These are phyloP conservation scores for Chaetomium cochliodes DNA, from an alignment of 495 filamentous ascomycete species.

Conservation along the genomic window DNA sequence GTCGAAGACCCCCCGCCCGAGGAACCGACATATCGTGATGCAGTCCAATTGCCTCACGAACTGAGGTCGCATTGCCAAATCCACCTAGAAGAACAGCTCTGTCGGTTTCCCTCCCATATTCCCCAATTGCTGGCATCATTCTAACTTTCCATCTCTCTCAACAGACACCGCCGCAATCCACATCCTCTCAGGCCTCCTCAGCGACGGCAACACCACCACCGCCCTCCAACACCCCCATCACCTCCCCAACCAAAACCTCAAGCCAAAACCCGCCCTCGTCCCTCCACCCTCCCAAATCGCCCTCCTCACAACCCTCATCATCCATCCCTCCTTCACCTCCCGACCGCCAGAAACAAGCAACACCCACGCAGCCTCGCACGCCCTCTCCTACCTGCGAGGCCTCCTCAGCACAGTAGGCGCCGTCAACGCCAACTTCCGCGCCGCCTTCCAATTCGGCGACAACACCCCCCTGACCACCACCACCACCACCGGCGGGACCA, in stretches of 20 bases:
- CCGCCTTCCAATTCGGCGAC: slow-evolving; percentile 39
- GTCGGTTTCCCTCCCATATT: slow-evolving; percentile 41
- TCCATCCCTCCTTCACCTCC: slow-evolving; percentile 67
- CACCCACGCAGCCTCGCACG: slow-evolving; percentile 39
- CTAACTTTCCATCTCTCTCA: background rate
- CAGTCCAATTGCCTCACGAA: slow-evolving; percentile 57
- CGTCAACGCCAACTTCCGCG: slow-evolving; percentile 43
- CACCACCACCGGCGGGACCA: slow-evolving; percentile 21
- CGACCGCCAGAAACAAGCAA: slow-evolving; percentile 37
- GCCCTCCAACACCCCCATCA: slow-evolving; percentile 14
- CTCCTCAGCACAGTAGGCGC: slow-evolving; percentile 44
- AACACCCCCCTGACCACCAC: slow-evolving; percentile 11
- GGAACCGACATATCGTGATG: slow-evolving; percentile 48
- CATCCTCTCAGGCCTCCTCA: slow-evolving; percentile 64
- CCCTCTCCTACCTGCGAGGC: slow-evolving; percentile 43
- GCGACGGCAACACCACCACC: slow-evolving; percentile 48
- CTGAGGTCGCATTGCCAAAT: slow-evolving; percentile 65
- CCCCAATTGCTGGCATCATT: background rate
- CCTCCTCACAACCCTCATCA: slow-evolving; percentile 63
- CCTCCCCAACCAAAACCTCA: background rate
- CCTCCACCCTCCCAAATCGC: slow-evolving; percentile 62
- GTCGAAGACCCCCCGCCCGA: slow-evolving; percentile 7
- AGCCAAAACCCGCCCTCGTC: slow-evolving; percentile 44
- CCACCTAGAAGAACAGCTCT: slow-evolving; percentile 73
- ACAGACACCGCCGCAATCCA: slow-evolving; percentile 67